Evolutionary conservation across 2,329 filamentous ascomycete species (phyloP), one percentile per base, ranked within the genome.

Genomic region (Colletotrichum spinosum): DNA sequence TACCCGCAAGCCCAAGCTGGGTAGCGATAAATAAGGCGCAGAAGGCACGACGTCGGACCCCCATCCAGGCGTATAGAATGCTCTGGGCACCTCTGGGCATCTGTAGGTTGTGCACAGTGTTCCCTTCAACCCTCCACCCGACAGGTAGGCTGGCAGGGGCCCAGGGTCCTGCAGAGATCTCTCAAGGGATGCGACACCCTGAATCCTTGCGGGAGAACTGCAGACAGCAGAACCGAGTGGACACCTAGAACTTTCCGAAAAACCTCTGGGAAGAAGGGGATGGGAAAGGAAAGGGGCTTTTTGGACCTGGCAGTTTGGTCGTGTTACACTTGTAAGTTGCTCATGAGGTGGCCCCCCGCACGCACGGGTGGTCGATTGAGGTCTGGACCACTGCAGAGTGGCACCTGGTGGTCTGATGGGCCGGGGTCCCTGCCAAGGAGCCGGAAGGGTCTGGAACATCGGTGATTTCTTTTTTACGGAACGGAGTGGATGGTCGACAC

Each of bases 341-440:
- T 44, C 25, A 25, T 25, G 25, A 25, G 25, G 25, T 25, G 25
- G 25, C 45, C 15, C 45, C 62, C 58, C 62, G 52, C 62, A 60
- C 44, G 55, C 49, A 52, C 41, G 41, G n/a, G 52, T 55, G 62
- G 62, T 65, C 58, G 51, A 65, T 65, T 49, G 58, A n/a, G 58
- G 62, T 65, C 62, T 56, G 46, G 62, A 56, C 58, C 62, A 60
- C 58, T 33, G 41, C 62, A 52, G n/a, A 34, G 45, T 65, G 58
- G 62, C 37, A 41, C 48, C 42, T 35, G 17, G 48, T 62, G 58
- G 58, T 56, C 52, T 65, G 62, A 62, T 53, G 48, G 41, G 42
- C 62, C 41, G 62, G 62, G 62, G 51, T 53, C 58, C 52, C 52
- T 65, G 62, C 52, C 52, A 56, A 62, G 57, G 33, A 37, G 58